Evolutionary conservation across 2,329 filamentous ascomycete genomes (phyloP), one percentile per base, ranked within the genome.

Genomic region (Thelonectria blattea): DNA sequence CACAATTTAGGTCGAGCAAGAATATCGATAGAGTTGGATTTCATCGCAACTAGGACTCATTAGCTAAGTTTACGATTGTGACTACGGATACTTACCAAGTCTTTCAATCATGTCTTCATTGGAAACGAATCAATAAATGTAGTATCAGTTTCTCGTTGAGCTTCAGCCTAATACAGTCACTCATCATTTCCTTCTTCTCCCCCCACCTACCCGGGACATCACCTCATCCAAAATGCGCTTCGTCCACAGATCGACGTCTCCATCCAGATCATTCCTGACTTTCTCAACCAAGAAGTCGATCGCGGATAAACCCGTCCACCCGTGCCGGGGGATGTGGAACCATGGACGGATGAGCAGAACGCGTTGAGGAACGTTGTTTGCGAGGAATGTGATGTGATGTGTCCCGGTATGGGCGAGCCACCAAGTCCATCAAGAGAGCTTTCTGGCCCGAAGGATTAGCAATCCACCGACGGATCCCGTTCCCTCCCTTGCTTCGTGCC

Each of bases 221-320:
- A 24, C 12, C 4, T 14, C 18, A 45, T 20, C 14, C 17, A 45
- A 22, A 43, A 42, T 42, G n/a, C 45, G 34, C 42, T 15, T 46
- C 22, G 18, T 37, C 42, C 30, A 46, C 2, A n/a, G 58, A 61
- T 61, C 56, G 48, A 57, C 62, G 27, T 54, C 47, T 59, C 30
- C 47, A 37, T 37, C 15, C 34, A 11, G 34, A 37, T 15, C 46
- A 60, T 60, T 60, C 52, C 48, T 43, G 10, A 37, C 41, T 27
- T 14, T 47, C n/a, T 30, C 39, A 43, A 58, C 18, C 48, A 52
- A 48, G 45, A 43, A 52, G 62, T 57, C 63, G 65, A 68, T 68
- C 65, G 60, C 63, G 61, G 63, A 52, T 63, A 59, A 42, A 60
- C 53, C 64, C 59, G 59, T 60, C 59, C 39, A 58, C 53, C 64